Evolutionary conservation across 371 early-diverging fungal species (phyloP), one percentile per base, ranked within the genome.

Genomic region (Coemansia sp.): DNA sequence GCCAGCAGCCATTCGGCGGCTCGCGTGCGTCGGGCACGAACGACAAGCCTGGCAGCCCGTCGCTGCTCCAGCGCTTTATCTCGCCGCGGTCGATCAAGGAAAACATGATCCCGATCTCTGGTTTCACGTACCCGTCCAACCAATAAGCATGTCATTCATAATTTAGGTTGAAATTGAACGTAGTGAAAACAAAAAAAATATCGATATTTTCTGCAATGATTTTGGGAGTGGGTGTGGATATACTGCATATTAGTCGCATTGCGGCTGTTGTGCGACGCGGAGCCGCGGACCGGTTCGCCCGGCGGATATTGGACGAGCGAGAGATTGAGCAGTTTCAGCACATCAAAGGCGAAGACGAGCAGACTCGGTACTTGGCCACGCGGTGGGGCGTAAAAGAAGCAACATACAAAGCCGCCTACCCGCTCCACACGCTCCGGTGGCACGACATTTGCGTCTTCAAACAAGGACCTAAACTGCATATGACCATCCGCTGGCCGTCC

Each of bases 1-100:
- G 95, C 63, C 98, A 98, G 81, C 98, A 98, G 83, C 94, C 98
- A 21, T 96, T 98, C 79, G 99, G 99, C 67, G 98, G 99, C 71
- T 89, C 87, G 67, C 88, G 95, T 69, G 91, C 87, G 37, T 95
- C 95, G 10, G 98, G 99, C 64, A 98, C 99, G 29, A 97, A 98
- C 81, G 99, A 98, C 81, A 98, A 98, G 89, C 97, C 97, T 26
- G 99, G 99, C 61, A 85, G 85, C 57, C 72, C 80, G 8, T 72
- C 77, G 26, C 73, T 85, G 63, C 77, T 92, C 60, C 84, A 88
- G 55, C 90, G 98, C 71, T 98, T 96, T 84, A 89, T 95, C 31
- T 94, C 94, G 26, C 90, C 94, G 16, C 92, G 99, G 69, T 86
- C 95, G 29, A 93, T 97, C 86, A 98, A 98, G 88, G 99, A 98